A percentile compares a stretch with the other conserved stretches of the same genome.
Evolutionary conservation across 306 rosid genomes (phyloP).

Genomic region (Hippophae tibetana): DNA sequence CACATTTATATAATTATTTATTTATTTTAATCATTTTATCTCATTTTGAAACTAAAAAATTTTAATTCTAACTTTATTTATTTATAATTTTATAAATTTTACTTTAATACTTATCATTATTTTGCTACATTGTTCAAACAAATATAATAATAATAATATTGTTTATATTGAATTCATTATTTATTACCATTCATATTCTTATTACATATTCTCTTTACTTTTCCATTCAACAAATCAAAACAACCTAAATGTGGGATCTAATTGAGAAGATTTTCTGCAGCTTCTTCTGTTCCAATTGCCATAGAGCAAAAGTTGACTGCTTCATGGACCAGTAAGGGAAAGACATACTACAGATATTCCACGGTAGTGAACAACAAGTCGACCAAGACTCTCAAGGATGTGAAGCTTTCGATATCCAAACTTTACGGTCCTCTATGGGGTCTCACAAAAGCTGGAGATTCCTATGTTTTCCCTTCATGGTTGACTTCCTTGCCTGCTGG

Average conservation of each 20-base stretch:
- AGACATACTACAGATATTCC: constrained; percentile 77
- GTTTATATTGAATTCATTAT: no score
- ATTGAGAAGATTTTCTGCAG: constrained; percentile 25
- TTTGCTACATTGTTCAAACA: no score
- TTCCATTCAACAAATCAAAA: no score
- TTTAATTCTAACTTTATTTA: no score
- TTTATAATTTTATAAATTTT: no score
- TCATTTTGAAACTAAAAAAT: no score
- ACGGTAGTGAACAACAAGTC: constrained; percentile 76
- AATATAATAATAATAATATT: no score
- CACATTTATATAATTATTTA: no score
- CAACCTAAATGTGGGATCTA: constrained; percentile 11
- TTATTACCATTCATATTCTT: no score
- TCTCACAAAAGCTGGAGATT: constrained; percentile 48
- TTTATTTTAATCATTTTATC: no score
- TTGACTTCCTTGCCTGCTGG: constrained; percentile 59
- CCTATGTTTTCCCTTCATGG: constrained; percentile 81
- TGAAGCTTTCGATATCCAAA: constrained; percentile 55
- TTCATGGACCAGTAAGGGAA: constrained; percentile 67
- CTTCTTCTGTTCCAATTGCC: constrained; percentile 52
- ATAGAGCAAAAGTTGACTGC: constrained; percentile 56
- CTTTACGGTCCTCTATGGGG: constrained; percentile 98
- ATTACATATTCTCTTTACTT: no score
- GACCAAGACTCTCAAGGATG: constrained; percentile 40
- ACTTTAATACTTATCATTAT: no score